phyloP scores from a whole-genome alignment of 148 eudicot species.

The Limonium bicolor region DNA sequence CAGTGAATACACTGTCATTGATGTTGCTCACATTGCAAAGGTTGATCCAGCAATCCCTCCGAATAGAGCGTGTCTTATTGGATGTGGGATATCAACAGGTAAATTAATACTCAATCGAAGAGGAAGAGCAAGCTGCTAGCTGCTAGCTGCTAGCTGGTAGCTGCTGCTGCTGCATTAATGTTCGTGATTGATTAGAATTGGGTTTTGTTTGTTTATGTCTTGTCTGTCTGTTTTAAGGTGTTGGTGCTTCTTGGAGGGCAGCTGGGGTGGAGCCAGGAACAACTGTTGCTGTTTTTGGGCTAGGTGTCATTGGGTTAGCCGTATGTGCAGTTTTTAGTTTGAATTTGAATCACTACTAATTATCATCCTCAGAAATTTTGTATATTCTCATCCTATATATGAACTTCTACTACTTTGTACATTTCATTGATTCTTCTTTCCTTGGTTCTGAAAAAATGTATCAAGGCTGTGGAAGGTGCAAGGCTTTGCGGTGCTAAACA shows the following conservation, averaged over 20 bases:
- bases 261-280: conserved; percentile 28
- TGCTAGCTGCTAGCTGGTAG: too few relatives aligned
- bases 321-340: conserved; percentile 36
- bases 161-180: neutral
- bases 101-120: too few relatives aligned
- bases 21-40: conserved; percentile 49
- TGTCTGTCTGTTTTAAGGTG: conserved; percentile 11
- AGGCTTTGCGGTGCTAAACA: too few relatives aligned
- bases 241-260: conserved; percentile 36
- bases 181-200: neutral
- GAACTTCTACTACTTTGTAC: too few relatives aligned
- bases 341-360: conserved; percentile 7
- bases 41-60: conserved; percentile 57
- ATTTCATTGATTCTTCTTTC: too few relatives aligned
- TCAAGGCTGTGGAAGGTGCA: too few relatives aligned
- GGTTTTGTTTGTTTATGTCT: neutral
- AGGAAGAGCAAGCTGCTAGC: too few relatives aligned
- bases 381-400: neutral
- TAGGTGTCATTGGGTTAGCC: too few relatives aligned
- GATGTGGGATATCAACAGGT: conserved; percentile 96
- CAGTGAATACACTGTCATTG: conserved; percentile 70
- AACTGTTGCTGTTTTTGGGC: conserved; percentile 32
- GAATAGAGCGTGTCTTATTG: conserved; percentile 75
- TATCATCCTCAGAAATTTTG: neutral
- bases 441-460: too few relatives aligned